A percentile compares a stretch with the other conserved stretches of the same genome.
phyloP scores from a whole-genome alignment of 202 grass and related monocot species.

The Bolboschoenoplectus hybrid region DNA sequence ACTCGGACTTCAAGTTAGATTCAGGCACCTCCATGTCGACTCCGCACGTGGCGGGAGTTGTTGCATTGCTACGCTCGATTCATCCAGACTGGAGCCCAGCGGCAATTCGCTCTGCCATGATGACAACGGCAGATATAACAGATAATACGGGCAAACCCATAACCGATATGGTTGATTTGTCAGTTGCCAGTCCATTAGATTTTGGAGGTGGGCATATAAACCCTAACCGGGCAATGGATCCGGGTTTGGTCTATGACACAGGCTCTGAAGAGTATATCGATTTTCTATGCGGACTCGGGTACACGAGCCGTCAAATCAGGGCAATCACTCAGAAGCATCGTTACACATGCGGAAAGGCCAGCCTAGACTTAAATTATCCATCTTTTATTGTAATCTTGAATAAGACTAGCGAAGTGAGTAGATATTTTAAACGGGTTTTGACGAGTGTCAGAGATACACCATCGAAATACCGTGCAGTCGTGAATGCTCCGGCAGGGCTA shows the following conservation, averaged over 20 bases:
- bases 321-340: constrained; percentile 45
- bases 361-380: constrained; percentile 72
- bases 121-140: constrained; percentile 69
- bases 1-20: constrained; percentile 31
- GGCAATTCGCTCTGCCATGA: constrained; percentile 61
- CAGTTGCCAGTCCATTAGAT: constrained; percentile 54
- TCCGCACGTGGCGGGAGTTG: constrained; percentile 67
- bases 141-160: constrained; percentile 48
- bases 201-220: constrained; percentile 65
- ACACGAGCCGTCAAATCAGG: constrained; percentile 47
- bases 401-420: constrained; percentile 40
- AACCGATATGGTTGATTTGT: constrained; percentile 18
- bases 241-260: constrained; percentile 64
- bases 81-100: constrained; percentile 67
- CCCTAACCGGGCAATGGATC: constrained; percentile 58
- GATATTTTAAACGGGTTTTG: constrained; percentile 60
- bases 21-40: constrained; percentile 40
- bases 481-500: constrained; percentile 51
- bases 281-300: constrained; percentile 58
- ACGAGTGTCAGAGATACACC: constrained; percentile 49
- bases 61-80: constrained; percentile 48
- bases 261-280: constrained; percentile 52
- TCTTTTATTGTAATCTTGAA: constrained; percentile 71
- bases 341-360: constrained; percentile 42
- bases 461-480: constrained; percentile 41